Conservation (phyloP, 805 yeast species). For the Schwanniomyces occidentalis region DNA sequence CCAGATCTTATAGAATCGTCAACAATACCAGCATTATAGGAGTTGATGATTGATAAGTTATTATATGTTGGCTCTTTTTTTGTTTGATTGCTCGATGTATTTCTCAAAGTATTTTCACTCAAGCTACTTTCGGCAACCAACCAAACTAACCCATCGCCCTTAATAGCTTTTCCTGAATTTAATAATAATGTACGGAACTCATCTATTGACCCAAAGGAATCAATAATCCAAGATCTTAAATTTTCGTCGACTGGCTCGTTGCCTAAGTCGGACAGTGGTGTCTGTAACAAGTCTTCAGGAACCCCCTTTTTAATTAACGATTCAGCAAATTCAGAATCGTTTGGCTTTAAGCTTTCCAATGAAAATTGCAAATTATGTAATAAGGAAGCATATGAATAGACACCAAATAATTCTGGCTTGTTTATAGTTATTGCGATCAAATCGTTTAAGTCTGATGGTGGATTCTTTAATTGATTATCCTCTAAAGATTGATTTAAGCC, state of each 20-base stretch:
- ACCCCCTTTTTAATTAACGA: constrained; percentile 18
- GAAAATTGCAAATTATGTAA: constrained; percentile 51
- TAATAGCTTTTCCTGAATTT: constrained; percentile 66
- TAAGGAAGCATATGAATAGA: constrained; percentile 46
- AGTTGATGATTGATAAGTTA: constrained; percentile 66
- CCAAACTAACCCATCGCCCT: constrained; percentile 94
- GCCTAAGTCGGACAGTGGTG: constrained; percentile 41
- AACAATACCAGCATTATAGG: constrained; percentile 90
- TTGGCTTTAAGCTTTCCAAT: constrained; percentile 43
- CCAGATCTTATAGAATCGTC: constrained; percentile 58
- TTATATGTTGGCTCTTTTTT: constrained; percentile 23
- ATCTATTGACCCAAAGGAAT: constrained; percentile 71
- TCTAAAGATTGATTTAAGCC: constrained; percentile 35
- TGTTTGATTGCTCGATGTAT: constrained; percentile 16
- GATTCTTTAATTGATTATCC: constrained; percentile 24
- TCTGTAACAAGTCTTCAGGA: constrained; percentile 38
- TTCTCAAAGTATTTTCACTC: constrained; percentile 26
- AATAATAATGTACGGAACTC: constrained; percentile 74
- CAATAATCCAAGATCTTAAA: constrained; percentile 49
- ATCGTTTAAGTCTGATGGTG: constrained; percentile 27
- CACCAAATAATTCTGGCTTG: constrained; percentile 44
- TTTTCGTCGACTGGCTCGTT: constrained; percentile 36
- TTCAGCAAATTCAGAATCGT: constrained; percentile 16
- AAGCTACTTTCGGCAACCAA: constrained; percentile 60
- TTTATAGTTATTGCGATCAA: constrained; percentile 44